Evolutionary conservation across 352 stramenopile genomes (phyloP), one percentile per base, ranked within the genome.

Genomic region (Globisporangium middletonii): DNA sequence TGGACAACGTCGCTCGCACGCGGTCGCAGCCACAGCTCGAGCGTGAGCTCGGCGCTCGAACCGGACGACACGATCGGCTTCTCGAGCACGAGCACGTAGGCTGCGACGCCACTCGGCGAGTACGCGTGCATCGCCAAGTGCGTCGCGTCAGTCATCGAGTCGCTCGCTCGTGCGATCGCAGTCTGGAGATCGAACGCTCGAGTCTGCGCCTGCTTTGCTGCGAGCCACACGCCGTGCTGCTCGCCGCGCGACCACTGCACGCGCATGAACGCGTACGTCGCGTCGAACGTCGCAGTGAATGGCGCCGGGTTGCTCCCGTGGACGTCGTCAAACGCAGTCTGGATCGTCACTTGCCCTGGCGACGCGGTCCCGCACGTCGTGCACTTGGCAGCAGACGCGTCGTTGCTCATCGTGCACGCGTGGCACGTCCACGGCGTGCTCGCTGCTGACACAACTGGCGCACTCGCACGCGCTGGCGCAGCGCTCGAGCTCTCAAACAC

Each of bases 241-340:
- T 95, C 86, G 0, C 86, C 86, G 27, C 86, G 79, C 23, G 82
- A 91, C 86, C 86, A 95, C 37, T 63, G 75, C 46, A 95, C 65
- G 11, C 82, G 71, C 82, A 94, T 88, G 60, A 95, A 92, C 2
- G 72, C 81, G 49, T 78, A 66, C 43, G 60, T 80, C 47, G 68
- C 60, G 50, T 83, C 68, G 30, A 91, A 84, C 4, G 74, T 64
- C 2, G 79, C 85, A 30, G 66, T 67, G 42, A 93, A 91, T 12
- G 85, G 85, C 12, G 85, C 85, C 2, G 85, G 85, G 30, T 93
- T 95, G 46, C 65, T 90, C 13, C 79, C 77, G 53, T 79, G 83
- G 7, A 57, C 65, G 38, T 64, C 66, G 2, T 71, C 38, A 4
- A 68, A 70, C 4, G 64, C 68, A 0, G 60, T 67, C 26, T 71